These are phyloP conservation scores for Cryptococcus neoformans DNA, from an alignment of 1,284 basidiomycete species.

Conservation along the genomic window DNA sequence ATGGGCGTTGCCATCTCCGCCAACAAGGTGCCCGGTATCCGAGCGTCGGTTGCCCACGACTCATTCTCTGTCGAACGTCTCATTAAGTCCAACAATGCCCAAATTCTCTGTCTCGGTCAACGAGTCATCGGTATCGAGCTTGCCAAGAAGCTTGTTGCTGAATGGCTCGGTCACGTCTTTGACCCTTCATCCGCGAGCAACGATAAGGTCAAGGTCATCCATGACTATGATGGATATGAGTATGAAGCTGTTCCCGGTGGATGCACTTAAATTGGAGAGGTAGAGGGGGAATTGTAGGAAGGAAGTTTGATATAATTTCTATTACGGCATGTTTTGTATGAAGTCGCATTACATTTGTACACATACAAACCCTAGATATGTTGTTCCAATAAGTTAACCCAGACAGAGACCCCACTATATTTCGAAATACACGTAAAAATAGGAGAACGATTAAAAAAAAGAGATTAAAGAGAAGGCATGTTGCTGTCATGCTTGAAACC, in stretches of 20 bases:
- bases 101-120: conserved; percentile 53
- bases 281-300: too few species aligned
- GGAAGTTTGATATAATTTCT: not conserved
- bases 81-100: conserved; percentile 51
- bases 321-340: not conserved
- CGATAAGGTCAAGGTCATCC: conserved; percentile 50
- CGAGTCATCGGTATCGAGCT: conserved; percentile 52
- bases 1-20: conserved; percentile 50
- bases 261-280: conserved; percentile 6
- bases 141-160: conserved; percentile 46
- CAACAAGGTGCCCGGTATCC: conserved; percentile 49
- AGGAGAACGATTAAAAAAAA: too few species aligned
- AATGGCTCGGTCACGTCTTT: conserved; percentile 52
- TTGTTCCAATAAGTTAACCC: not conserved
- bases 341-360: too few species aligned
- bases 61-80: conserved; percentile 51
- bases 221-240: conserved; percentile 36
- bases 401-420: too few species aligned
- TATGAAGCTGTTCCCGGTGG: conserved; percentile 16
- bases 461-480: too few species aligned
- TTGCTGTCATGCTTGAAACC: too few species aligned
- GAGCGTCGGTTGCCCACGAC: conserved; percentile 49
- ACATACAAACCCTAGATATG: not conserved
- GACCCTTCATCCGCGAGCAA: conserved; percentile 46
- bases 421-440: too few species aligned